These are phyloP conservation scores for Colletotrichum truncatum DNA, from an alignment of 2,329 filamentous ascomycete species.

Conservation along the genomic window DNA sequence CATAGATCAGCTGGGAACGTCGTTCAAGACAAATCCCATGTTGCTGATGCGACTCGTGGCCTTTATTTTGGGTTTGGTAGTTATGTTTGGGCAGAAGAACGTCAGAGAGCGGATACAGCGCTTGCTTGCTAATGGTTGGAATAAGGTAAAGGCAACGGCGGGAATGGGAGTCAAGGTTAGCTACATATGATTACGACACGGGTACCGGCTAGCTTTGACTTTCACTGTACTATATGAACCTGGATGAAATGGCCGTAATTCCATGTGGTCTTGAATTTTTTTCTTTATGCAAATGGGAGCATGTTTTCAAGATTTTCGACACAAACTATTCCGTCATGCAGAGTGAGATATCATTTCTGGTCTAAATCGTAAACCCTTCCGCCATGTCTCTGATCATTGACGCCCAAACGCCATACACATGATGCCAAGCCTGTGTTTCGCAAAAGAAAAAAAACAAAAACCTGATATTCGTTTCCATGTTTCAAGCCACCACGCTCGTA, in stretches of 20 bases:
- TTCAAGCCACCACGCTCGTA: not conserved
- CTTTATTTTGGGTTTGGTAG: constrained; percentile 81
- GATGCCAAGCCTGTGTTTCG: constrained; percentile 24
- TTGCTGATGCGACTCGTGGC: constrained; percentile 72
- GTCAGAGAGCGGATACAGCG: constrained; percentile 78
- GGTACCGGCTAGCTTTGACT: constrained; percentile 27
- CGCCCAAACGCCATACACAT: constrained; percentile 36
- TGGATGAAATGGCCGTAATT: constrained; percentile 19
- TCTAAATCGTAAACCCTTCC: not conserved
- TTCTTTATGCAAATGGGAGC: not conserved
- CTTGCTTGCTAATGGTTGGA: constrained; percentile 76
- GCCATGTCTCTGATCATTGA: not conserved
- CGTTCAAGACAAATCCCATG: constrained; percentile 65
- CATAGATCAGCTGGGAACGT: constrained; percentile 59
- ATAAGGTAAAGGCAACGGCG: constrained; percentile 83
- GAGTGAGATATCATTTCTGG: constrained; percentile 9
- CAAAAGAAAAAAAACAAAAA: no score
- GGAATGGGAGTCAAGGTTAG: constrained; percentile 98
- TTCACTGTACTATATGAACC: constrained; percentile 33
- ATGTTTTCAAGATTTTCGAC: not conserved
- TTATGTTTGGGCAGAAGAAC: constrained; percentile 79
- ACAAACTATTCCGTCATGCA: not conserved
- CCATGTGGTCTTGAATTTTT: not conserved
- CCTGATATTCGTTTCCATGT: constrained; percentile 26
- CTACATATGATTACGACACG: constrained; percentile 76